Evolutionary conservation across 495 filamentous ascomycete genomes (phyloP).

Genomic region (Extremus antarcticus): DNA sequence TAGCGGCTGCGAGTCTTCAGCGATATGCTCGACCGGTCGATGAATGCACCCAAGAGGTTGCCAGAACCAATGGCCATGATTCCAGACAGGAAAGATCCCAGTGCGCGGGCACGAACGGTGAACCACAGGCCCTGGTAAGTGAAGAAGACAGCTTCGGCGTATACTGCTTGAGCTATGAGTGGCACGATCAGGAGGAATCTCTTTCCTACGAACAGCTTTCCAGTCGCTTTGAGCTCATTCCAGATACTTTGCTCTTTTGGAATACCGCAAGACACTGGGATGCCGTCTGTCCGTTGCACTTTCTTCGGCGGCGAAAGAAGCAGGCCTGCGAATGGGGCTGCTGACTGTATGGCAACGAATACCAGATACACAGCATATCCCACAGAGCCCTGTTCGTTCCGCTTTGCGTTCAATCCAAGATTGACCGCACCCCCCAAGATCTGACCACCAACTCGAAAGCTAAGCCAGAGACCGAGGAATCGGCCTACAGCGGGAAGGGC

Average conservation of each 20-base stretch:
- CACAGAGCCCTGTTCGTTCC: slow-evolving; percentile 45
- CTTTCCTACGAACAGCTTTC: slow-evolving; percentile 39
- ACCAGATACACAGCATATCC: slow-evolving; percentile 49
- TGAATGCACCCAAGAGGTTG: slow-evolving; percentile 44
- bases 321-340: slow-evolving; percentile 44
- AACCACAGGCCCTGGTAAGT: slow-evolving; percentile 53
- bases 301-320: slow-evolving; percentile 41
- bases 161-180: slow-evolving; percentile 51
- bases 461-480: slow-evolving; percentile 50
- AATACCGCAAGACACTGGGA: slow-evolving; percentile 41
- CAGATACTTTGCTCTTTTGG: slow-evolving; percentile 30
- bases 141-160: slow-evolving; percentile 51
- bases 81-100: slow-evolving; percentile 51
- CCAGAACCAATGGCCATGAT: slow-evolving; percentile 47
- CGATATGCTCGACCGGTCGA: slow-evolving; percentile 41
- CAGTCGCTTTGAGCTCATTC: slow-evolving; percentile 42
- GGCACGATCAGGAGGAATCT: slow-evolving; percentile 48
- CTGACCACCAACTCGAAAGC: slow-evolving; percentile 49
- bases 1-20: slow-evolving; percentile 39
- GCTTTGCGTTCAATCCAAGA: slow-evolving; percentile 47
- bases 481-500: too few species aligned
- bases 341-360: slow-evolving; percentile 51
- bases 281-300: slow-evolving; percentile 48
- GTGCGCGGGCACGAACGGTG: slow-evolving; percentile 48
- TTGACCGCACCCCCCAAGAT: slow-evolving; percentile 56